Base-by-base conservation (phyloP, 345 rosid genomes). In the Populus ilicifolia region DNA sequence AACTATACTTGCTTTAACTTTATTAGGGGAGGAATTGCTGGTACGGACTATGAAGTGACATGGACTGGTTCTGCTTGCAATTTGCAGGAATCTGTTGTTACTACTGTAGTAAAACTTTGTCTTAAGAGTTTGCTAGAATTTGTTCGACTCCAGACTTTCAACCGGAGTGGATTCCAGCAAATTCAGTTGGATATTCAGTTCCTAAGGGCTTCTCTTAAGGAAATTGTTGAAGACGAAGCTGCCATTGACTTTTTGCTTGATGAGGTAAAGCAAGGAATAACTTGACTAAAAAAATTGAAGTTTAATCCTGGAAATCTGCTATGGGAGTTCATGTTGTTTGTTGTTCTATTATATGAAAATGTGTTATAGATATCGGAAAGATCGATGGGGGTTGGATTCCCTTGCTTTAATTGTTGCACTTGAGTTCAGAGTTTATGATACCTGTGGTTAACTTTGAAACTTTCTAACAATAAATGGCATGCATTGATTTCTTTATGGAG, bases 151-250 rank as follows among this genome's bases (percentile, higher is more conserved):
- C 95, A 92, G 82, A 94, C 99, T 50, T 90, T 94, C 81, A 94
- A 94, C 80, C 84, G 98, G 64, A 92, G 98, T 75, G 99, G 99
- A 74, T 94, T 96, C 85, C 99, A 96, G 85, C 99, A 96, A 83
- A 96, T 94, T 83, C 99, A 93, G 84, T 76, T 96, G 82, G 99
- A 96, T 84, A 86, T 96, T 84, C 99, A 92, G 81, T 96, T 91
- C 85, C 82, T 96, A 61, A 88, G 97, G 87, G 80, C 78, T 73
- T 92, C 96, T 25, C 71, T 92, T 27, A 92, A 86, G 79, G 97
- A 94, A 75, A 74, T 79, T 39, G 91, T 85, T 23, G 97, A 94
- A 78, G 97, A 91, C 79, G 97, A 93, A 87, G 98, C 95, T 68
- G 93, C 93, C 5, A 44, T 94, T 23, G 97, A 96, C 88, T 91